phyloP scores from a whole-genome alignment of 179 eudicot species.

The Heliamphora pulchella region DNA sequence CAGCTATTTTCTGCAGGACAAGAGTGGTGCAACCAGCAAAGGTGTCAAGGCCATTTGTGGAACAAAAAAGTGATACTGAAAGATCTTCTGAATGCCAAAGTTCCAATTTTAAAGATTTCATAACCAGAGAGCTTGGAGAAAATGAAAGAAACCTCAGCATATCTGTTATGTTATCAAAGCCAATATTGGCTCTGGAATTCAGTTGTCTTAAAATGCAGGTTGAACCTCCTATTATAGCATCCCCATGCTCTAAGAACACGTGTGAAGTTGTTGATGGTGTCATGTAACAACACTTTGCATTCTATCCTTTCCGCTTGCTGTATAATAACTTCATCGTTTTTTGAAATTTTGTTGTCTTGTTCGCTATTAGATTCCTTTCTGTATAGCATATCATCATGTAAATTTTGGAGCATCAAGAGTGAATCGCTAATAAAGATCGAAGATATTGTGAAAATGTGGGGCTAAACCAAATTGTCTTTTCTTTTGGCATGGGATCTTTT shows the following conservation, averaged over 20 bases:
- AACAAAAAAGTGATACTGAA: conserved; percentile 20
- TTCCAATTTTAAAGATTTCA: neutral
- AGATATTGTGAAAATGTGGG: too few relatives aligned
- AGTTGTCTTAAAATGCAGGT: conserved; percentile 66
- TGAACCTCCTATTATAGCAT: conserved; percentile 56
- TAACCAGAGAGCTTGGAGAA: conserved; percentile 19
- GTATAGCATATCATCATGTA: neutral
- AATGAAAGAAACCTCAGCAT: conserved; percentile 41
- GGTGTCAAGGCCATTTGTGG: conserved; percentile 31
- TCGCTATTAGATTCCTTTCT: neutral
- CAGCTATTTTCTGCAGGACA: conserved; percentile 38
- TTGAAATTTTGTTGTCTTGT: neutral
- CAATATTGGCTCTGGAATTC: conserved; percentile 77
- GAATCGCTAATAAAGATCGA: too few relatives aligned
- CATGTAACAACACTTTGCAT: neutral
- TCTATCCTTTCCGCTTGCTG: neutral
- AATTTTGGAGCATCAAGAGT: too few relatives aligned
- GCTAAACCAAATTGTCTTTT: too few relatives aligned
- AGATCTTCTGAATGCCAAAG: conserved; percentile 19
- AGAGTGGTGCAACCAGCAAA: conserved; percentile 50
- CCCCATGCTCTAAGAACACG: conserved; percentile 19
- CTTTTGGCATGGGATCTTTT: too few relatives aligned
- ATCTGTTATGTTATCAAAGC: conserved; percentile 75
- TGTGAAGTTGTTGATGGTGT: conserved; percentile 7
- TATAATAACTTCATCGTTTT: conserved; percentile 4